phyloP scores from a whole-genome alignment of 345 rosid species.

The Boechera divaricarpa region DNA sequence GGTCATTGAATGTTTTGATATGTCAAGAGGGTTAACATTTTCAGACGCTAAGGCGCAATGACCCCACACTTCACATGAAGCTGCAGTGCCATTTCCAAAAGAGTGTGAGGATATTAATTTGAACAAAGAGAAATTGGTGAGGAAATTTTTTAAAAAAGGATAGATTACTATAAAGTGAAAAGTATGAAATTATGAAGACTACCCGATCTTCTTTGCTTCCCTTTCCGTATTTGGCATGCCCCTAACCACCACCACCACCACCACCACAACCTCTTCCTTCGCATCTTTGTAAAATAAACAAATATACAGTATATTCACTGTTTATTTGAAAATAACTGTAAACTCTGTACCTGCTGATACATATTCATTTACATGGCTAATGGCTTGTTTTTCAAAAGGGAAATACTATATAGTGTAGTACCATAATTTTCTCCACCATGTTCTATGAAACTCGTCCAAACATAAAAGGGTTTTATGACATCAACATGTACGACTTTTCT shows the following conservation, averaged over 20 bases:
- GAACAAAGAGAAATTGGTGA: conserved; percentile 11
- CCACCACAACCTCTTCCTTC: not conserved
- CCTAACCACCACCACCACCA: conserved; percentile 36
- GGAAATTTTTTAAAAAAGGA: not conserved
- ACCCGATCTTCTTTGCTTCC: conserved; percentile 27
- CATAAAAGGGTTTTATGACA: conserved; percentile 33
- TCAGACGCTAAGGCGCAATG: conserved; percentile 32
- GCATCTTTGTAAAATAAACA: conserved; percentile 4
- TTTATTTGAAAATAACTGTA: not conserved
- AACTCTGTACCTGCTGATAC: no score
- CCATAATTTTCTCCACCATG: conserved; percentile 31
- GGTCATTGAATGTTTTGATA: conserved; percentile 37
- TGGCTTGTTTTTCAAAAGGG: not conserved
- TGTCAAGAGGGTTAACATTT: conserved; percentile 17
- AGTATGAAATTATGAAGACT: conserved; percentile 37
- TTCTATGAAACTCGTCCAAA: conserved; percentile 33
- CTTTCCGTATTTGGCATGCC: conserved; percentile 43
- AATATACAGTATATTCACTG: not conserved
- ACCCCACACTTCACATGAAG: conserved; percentile 47
- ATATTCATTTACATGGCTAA: conserved; percentile 1
- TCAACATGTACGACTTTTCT: conserved; percentile 16
- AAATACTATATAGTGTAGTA: conserved; percentile 28
- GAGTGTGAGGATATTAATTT: conserved; percentile 17
- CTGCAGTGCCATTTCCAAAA: conserved; percentile 36
- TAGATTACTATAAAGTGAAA: conserved; percentile 34